Conservation (phyloP, 78 protist species). For the Neovahlkampfia damariscottae region DNA sequence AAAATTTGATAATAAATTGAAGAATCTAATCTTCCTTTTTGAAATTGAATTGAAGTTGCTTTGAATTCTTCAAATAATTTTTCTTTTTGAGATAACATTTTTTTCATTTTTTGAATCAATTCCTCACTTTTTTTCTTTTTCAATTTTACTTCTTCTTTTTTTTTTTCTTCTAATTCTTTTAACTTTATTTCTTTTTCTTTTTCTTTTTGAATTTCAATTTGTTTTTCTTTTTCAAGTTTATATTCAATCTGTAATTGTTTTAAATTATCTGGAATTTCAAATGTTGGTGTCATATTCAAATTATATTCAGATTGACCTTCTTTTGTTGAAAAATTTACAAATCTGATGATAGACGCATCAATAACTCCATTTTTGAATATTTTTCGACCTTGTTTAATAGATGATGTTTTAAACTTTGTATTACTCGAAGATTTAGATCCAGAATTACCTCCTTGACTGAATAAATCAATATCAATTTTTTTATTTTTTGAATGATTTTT, state of each 20-base stretch:
- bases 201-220: not conserved
- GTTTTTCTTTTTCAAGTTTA: no score
- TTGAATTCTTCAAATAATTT: not conserved
- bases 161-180: not conserved
- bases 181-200: not conserved
- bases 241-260: no score
- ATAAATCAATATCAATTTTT: not conserved
- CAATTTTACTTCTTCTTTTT: not conserved
- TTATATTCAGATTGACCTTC: not conserved
- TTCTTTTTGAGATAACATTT: not conserved
- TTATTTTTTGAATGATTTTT: not conserved
- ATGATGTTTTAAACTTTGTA: no score
- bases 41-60: not conserved
- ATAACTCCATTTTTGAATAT: not conserved
- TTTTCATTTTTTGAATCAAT: not conserved
- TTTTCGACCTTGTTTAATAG: not conserved
- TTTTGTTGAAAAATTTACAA: not conserved
- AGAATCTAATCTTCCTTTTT: not conserved
- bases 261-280: no score
- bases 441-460: not conserved
- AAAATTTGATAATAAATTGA: not conserved
- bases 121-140: not conserved
- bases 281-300: no score
- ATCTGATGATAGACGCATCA: not conserved
- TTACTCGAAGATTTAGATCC: not conserved